These are phyloP conservation scores for Gracilaria gracilis DNA, from an alignment of 23 red algal species.

Conservation along the genomic window DNA sequence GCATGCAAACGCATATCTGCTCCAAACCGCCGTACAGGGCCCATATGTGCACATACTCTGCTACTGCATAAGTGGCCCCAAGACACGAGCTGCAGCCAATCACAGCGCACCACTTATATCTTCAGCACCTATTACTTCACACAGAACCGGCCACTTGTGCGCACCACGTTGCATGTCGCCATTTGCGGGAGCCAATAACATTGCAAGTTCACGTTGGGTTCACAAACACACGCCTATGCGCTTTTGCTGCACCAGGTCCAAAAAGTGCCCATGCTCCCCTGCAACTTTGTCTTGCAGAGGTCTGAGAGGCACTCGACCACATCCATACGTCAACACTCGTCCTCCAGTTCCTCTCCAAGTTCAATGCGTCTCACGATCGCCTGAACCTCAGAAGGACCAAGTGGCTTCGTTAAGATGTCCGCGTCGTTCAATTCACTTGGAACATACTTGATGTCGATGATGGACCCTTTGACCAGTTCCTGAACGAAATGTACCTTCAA, in stretches of 20 bases:
- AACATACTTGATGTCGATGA: slow-evolving; percentile 14
- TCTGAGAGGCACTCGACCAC: background rate
- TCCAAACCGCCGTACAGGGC: too few relatives aligned
- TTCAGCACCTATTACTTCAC: background rate
- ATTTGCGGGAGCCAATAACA: background rate
- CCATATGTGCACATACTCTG: background rate
- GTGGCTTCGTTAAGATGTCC: slow-evolving; percentile 8
- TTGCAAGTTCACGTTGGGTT: background rate
- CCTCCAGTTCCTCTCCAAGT: background rate
- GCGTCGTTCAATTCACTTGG: slow-evolving; percentile 5
- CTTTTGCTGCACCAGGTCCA: background rate
- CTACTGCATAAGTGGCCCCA: background rate
- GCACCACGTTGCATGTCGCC: background rate
- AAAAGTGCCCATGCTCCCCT: slow-evolving; percentile 2
- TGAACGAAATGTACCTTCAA: slow-evolving; percentile 22
- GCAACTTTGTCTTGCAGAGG: background rate
- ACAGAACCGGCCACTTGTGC: background rate
- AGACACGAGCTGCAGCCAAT: background rate
- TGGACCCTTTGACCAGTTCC: background rate
- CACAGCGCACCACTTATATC: background rate
- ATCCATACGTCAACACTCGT: background rate
- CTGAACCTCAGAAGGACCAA: background rate
- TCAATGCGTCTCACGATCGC: background rate
- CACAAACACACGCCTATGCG: background rate
- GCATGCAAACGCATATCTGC: too few relatives aligned